Base-by-base conservation (phyloP, 2,329 filamentous ascomycete species). In the Cryphonectria naterciae region DNA sequence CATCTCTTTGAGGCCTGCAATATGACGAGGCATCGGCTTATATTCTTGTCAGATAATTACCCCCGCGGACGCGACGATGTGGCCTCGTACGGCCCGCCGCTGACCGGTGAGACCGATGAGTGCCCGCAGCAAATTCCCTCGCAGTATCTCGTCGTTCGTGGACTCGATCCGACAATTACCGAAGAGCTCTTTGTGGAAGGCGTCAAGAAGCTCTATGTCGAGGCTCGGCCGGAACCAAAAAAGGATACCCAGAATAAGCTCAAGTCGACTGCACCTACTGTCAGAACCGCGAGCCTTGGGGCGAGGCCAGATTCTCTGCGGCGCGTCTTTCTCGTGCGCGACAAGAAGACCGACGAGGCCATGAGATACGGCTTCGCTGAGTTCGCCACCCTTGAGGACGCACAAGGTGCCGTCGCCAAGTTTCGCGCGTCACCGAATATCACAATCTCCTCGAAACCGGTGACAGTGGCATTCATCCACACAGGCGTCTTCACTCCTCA, bases 351-450 rank as follows among this genome's bases (percentile, higher is more conserved):
- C 4, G 87, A 93, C 68, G 90, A 93, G 72, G 93, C 91, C 67
- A 93, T 92, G 85, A 88, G 91, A 74, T 97, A 93, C 76, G 93
- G 93, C 0, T 97, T 97, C 80, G 93, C 91, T 0, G 93, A 97
- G 79, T 97, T 95, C 78, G 91, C 89, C 75, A 92, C 89, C 0
- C 83, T 93, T 25, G 89, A 92, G 78, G 93, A 96, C 79, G 92
- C 93, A 2, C 87, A 90, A 78, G 91, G 90, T 32, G 93, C 93
- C 4, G 82, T 95, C 77, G 85, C 87, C 32, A 93, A 93, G 74
- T 91, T 92, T 75, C 88, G 89, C 54, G 91, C 90, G 46, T 89
- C 91, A 39, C 88, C 93, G 15, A 91, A 90, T 65, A 95, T 95
- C 76, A 94, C 91, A 2, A 93, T 96, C 73, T 91, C 90, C 0